Evolutionary conservation across 352 stramenopile species (phyloP).

Genomic region (Pythium monospermum): DNA sequence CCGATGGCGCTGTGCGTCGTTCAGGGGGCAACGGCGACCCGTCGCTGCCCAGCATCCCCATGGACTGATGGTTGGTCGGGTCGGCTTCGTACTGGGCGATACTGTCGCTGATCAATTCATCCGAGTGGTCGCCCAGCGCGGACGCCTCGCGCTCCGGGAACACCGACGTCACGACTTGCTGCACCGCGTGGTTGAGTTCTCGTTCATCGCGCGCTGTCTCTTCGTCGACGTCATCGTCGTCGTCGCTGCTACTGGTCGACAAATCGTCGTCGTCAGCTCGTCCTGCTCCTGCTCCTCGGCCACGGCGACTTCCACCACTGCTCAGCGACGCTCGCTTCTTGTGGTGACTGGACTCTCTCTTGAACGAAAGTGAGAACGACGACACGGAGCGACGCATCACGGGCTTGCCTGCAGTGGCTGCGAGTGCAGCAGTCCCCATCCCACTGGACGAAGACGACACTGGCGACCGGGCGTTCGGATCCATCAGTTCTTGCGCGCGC

Average conservation of each 20-base stretch:
- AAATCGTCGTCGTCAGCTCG: constrained; percentile 33
- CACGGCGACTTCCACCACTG: not conserved
- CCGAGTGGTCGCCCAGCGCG: constrained; percentile 25
- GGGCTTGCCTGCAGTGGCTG: not conserved
- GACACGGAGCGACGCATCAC: constrained; percentile 18
- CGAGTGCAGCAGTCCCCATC: no score
- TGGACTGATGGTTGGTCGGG: constrained; percentile 16
- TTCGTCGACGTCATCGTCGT: constrained; percentile 30
- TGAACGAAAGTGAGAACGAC: constrained; percentile 42
- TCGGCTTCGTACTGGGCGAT: constrained; percentile 55
- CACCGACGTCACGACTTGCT: constrained; percentile 42
- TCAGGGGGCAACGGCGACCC: no score
- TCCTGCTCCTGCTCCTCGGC: not conserved
- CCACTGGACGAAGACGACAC: no score
- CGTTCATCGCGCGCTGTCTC: constrained; percentile 40
- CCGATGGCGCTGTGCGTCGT: not conserved
- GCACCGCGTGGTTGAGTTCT: constrained; percentile 40
- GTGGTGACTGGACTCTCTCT: not conserved
- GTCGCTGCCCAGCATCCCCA: no score
- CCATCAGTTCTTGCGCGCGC: constrained; percentile 28
- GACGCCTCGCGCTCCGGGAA: constrained; percentile 36
- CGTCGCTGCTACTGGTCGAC: constrained; percentile 44
- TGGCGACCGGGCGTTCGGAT: not conserved
- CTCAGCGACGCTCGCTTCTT: constrained; percentile 1
- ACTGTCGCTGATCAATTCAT: constrained; percentile 30